Base-by-base conservation (phyloP, 129 eudicot genomes). In the Saussurea involucrata region DNA sequence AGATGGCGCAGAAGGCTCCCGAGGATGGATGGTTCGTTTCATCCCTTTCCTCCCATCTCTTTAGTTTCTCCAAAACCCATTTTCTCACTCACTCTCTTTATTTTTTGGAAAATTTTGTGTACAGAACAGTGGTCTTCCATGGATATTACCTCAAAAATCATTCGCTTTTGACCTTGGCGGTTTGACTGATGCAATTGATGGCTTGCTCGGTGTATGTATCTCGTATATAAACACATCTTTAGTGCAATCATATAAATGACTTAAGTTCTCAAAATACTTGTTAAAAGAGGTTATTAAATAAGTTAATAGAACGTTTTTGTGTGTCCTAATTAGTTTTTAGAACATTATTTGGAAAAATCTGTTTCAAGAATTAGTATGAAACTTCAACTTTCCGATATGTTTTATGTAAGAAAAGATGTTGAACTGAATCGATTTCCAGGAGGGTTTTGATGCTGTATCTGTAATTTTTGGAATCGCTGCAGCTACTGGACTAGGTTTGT, bases 41-140 rank as follows among this genome's bases (percentile, higher is more conserved):
- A 8, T 9, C 34, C 15, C n/a, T 71, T 7, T 75, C 32, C 42
- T 66, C 49, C 67, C 24, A 28, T 66, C 67, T 65, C 4, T 36
- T 34, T 25, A 65, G 32, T 77, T 55, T 57, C 24, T 40, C 21
- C 44, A 7, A 36, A 18, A 3, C 2, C 65, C 37, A 67, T 46
- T 8, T 29, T 73, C 40, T 68, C 49, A 66, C 75, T 72, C 8
- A 49, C 81, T 15, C 21, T 24, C 15, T 55, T 20, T 53, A 13
- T 61, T 53, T 9, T 58, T 44, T 10, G 74, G 75, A 15, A 17
- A n/a, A 22, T 68, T 64, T 79, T 76, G 71, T 68, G 34, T 92
- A 84, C 99, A 95, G 99, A 95, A 83, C 78, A 92, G 97, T 79
- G 88, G 96, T 81, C 99, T 95, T 76, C 99, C 99, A 40, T 95